Evolutionary conservation across 2,329 filamentous ascomycete species (phyloP).

Genomic region (Alternaria sp.): DNA sequence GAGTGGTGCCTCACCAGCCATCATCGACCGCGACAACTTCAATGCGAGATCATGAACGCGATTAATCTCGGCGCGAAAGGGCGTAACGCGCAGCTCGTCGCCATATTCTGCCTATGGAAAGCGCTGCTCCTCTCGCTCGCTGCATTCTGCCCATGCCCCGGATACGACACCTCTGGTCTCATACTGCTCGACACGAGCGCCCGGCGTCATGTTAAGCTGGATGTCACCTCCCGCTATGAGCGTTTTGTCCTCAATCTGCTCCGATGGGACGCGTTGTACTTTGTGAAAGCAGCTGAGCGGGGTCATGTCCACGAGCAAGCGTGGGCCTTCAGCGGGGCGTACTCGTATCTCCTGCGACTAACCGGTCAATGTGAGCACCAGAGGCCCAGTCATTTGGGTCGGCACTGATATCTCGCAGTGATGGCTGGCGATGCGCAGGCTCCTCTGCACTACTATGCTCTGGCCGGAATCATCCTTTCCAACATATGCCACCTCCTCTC

Average conservation of each 20-base stretch:
- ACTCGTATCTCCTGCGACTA: conserved; percentile 54
- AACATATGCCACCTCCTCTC: conserved; percentile 79
- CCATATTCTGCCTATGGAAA: conserved; percentile 70
- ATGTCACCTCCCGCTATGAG: conserved; percentile 20
- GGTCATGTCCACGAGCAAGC: conserved; percentile 81
- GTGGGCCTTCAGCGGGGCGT: conserved; percentile 77
- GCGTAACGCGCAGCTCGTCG: conserved; percentile 10
- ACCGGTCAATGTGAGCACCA: conserved; percentile 50
- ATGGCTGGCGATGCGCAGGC: conserved; percentile 19
- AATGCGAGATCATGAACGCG: conserved; percentile 2
- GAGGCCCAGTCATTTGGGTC: conserved; percentile 1
- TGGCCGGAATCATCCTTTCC: conserved; percentile 70
- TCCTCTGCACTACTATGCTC: conserved; percentile 38
- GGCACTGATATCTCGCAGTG: conserved; percentile 44
- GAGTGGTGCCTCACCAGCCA: conserved; percentile 1
- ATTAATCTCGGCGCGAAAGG: not conserved
- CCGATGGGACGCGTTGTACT: conserved; percentile 85
- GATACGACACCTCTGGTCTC: conserved; percentile 80
- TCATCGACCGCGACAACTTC: not conserved
- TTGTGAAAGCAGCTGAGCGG: conserved; percentile 64
- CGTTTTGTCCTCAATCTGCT: conserved; percentile 65
- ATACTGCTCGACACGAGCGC: conserved; percentile 51
- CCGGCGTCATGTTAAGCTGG: conserved; percentile 24
- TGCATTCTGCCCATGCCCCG: conserved; percentile 61
- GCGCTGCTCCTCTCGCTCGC: conserved; percentile 68